These are phyloP conservation scores for Erythrophleum fordii DNA, from an alignment of 306 rosid species.

Conservation along the genomic window DNA sequence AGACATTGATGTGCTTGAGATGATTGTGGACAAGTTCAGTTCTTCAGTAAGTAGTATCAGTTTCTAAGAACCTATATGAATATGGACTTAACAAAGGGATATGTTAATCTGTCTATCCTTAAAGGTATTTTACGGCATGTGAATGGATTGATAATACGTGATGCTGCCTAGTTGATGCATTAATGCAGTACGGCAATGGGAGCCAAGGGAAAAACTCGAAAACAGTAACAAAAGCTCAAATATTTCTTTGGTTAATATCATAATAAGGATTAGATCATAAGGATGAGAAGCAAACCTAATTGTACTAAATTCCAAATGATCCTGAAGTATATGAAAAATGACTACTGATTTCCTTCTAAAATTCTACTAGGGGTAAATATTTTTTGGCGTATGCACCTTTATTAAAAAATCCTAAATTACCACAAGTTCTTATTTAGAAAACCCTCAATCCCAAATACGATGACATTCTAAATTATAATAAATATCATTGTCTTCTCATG, in stretches of 20 bases:
- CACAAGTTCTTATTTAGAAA: too few relatives aligned
- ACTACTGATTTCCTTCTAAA: too few relatives aligned
- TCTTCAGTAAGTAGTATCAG: slow-evolving; percentile 75
- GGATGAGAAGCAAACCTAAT: background rate
- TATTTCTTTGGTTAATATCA: background rate
- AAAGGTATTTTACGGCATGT: background rate
- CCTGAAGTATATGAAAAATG: background rate
- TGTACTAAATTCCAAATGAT: background rate
- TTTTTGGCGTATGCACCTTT: too few relatives aligned
- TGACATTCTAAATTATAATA: too few relatives aligned
- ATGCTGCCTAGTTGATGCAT: background rate
- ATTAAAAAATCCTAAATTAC: too few relatives aligned
- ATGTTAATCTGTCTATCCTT: slow-evolving; percentile 1
- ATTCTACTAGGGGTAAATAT: too few relatives aligned
- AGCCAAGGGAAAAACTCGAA: background rate
- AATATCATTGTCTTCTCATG: background rate
- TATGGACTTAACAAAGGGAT: background rate
- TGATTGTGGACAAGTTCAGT: slow-evolving; percentile 96
- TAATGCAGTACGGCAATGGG: background rate
- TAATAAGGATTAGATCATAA: background rate
- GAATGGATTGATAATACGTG: background rate
- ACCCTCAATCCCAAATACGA: background rate
- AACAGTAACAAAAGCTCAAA: background rate
- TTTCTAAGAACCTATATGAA: background rate
- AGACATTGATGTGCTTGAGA: slow-evolving; percentile 86